Evolutionary conservation across 805 yeast species (phyloP), one percentile per base, ranked within the genome.

Genomic region (Candida dendrica): DNA sequence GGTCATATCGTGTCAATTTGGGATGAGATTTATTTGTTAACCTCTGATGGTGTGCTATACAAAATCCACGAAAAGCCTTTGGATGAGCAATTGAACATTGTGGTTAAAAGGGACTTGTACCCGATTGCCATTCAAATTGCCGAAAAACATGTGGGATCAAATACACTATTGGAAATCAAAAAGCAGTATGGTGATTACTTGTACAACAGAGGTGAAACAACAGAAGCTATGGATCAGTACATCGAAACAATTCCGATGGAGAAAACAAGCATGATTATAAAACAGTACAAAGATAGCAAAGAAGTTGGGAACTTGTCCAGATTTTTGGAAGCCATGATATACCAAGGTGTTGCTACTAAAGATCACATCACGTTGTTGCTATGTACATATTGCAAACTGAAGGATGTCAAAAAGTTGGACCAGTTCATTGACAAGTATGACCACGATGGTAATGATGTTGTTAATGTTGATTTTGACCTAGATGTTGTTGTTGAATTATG

Each of bases 301-400:
- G 81, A 83, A 43, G 84, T 87, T 1, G 65, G 68, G 24, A 76
- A 76, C 45, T 63, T 90, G 51, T 72, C 87, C 0, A 66, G 67
- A 34, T 89, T 83, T 48, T 63, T 89, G 29, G 79, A 78, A 57
- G 73, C 73, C 11, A 66, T 89, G 48, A 68, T 84, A 41, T 71
- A 71, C 7, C 59, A 69, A 35, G 71, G 73, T 2, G 49, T 72
- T 13, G 81, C 95, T 0, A 75, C 76, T n/a, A 70, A 77, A 26
- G 95, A 89, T 55, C 97, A 91, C 59, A 72, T 88, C 6, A 89
- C 96, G 0, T 61, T 91, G 20, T 66, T 90, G 34, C 61, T 90
- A 20, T 83, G 91, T 46, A 79, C 91, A 39, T 80, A 83, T 53
- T 85, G 95, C 46, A 88, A 89, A 54, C 62, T 87, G 51, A 84